Conservation (phyloP, 2,329 filamentous ascomycete species). For the Clonostachys rosea region DNA sequence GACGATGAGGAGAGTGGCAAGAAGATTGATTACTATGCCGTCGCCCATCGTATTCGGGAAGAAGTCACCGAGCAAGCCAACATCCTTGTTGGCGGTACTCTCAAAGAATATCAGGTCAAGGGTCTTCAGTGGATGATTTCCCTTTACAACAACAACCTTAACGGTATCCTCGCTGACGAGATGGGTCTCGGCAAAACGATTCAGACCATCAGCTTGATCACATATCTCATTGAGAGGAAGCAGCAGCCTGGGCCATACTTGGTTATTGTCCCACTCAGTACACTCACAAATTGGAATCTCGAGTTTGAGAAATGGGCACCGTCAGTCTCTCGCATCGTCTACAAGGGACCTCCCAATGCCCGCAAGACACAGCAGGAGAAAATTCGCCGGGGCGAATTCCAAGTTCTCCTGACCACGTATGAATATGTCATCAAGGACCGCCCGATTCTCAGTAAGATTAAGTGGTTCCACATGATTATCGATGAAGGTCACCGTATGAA, state of each 20-base stretch:
- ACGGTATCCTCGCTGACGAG: constrained; percentile 96
- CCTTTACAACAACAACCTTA: constrained; percentile 99
- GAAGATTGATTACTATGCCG: constrained; percentile 98
- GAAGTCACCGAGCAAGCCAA: constrained; percentile 77
- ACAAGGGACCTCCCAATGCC: constrained; percentile 88
- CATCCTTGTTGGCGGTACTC: constrained; percentile 83
- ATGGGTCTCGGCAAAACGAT: constrained; percentile 99
- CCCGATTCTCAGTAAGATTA: constrained; percentile 92
- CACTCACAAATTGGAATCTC: constrained; percentile 95
- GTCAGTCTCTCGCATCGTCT: constrained; percentile 79
- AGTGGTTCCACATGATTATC: constrained; percentile 99
- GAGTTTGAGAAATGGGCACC: constrained; percentile 99
- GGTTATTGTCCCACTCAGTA: constrained; percentile 95
- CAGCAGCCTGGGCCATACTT: constrained; percentile 87
- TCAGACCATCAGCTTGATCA: constrained; percentile 96
- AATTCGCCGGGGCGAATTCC: constrained; percentile 92
- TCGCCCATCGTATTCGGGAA: constrained; percentile 93
- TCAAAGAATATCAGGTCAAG: constrained; percentile 98
- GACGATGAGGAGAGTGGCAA: constrained; percentile 66
- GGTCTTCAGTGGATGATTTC: constrained; percentile 99
- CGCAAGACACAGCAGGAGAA: constrained; percentile 90
- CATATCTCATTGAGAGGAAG: constrained; percentile 95
- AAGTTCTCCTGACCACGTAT: constrained; percentile 94
- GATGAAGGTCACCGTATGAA: constrained; percentile 99
- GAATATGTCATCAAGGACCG: constrained; percentile 99